Evolutionary conservation across 2,329 filamentous ascomycete species (phyloP).

Genomic region (Alternaria atra): DNA sequence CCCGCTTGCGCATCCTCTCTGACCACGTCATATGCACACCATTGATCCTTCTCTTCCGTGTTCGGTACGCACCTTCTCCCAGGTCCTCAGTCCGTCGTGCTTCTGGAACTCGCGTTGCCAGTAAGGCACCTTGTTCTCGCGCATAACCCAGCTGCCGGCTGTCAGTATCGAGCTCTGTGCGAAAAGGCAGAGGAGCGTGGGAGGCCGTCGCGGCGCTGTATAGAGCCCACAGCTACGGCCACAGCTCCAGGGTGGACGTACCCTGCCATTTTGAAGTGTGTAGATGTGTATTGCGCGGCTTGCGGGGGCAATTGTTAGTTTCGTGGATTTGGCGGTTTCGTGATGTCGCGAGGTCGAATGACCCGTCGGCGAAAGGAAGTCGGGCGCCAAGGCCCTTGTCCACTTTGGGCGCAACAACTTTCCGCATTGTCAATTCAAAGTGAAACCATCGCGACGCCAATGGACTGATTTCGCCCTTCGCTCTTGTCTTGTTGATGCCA

Average conservation of each 20-base stretch:
- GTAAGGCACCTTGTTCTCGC: slow-evolving; percentile 78
- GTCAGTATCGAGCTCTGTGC: slow-evolving; percentile 40
- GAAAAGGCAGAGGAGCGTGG: slow-evolving; percentile 18
- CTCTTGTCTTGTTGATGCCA: slow-evolving; percentile 52
- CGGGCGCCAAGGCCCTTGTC: slow-evolving; percentile 28
- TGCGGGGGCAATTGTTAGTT: slow-evolving; percentile 46
- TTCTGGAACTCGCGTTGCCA: slow-evolving; percentile 79
- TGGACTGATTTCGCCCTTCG: slow-evolving; percentile 30
- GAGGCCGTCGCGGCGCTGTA: slow-evolving; percentile 19
- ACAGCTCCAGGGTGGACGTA: slow-evolving; percentile 44
- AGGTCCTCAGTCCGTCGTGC: slow-evolving; percentile 75
- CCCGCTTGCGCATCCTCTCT: not conserved
- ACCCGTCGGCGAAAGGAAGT: slow-evolving; percentile 28
- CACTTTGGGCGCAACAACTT: slow-evolving; percentile 26
- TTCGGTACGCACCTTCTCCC: slow-evolving; percentile 74
- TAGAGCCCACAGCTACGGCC: slow-evolving; percentile 9
- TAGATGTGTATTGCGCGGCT: slow-evolving; percentile 38
- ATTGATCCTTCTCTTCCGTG: slow-evolving; percentile 17
- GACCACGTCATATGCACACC: not conserved
- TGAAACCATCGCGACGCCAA: slow-evolving; percentile 21
- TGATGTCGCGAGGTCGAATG: slow-evolving; percentile 43
- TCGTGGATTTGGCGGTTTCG: slow-evolving; percentile 38
- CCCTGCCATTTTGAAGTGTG: slow-evolving; percentile 55
- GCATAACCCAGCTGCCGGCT: slow-evolving; percentile 63
- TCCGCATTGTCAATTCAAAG: slow-evolving; percentile 13